Base-by-base conservation (phyloP, 169 alveolate genomes). In the Cryptosporidium andersoni region DNA sequence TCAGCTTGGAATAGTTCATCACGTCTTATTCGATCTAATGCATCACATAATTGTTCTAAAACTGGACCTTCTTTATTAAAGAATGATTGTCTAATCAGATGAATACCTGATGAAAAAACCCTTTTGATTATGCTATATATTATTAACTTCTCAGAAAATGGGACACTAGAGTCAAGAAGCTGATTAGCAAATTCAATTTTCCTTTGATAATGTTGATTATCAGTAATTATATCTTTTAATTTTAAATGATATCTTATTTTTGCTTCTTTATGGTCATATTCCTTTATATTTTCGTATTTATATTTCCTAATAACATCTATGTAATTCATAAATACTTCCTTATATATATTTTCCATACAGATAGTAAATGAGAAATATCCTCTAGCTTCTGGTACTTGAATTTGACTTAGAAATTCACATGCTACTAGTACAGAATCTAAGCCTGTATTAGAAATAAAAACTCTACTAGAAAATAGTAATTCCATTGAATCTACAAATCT, bases 301-400 rank as follows among this genome's bases (percentile, higher is more conserved):
- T 64, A 85, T 85, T 64, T 74, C 55, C 74, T 88, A 80, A 65
- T 90, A 74, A 80, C 85, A 68, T 67, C 88, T 47, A 51, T 62
- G 58, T 85, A 90, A 51, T 36, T 88, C 91, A 56, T 90, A 60
- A 65, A 81, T 67, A 64, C 65, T 81, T 96, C 99, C 64, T 94
- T 91, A 89, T 96, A 98, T 25, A 96, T 92, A 91, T 96, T 96
- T 89, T 96, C 99, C 96, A 94, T 94, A 60, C 96, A 92, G 82
- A 95, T 91, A 62, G 95, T 95, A 91, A 96, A 96, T 47, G 98
- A 98, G 88, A 95, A 96, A 91, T 94, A 96, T 56, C 97, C 96
- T 80, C 98, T 82, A 9, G 97, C 97, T 80, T 96, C 99, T 11
- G 99, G 98, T 37, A 95, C 89, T 74, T 96, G 94, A 37, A 94